Conservation (phyloP, 2,329 filamentous ascomycete genomes). For the Venturia oleaginea region DNA sequence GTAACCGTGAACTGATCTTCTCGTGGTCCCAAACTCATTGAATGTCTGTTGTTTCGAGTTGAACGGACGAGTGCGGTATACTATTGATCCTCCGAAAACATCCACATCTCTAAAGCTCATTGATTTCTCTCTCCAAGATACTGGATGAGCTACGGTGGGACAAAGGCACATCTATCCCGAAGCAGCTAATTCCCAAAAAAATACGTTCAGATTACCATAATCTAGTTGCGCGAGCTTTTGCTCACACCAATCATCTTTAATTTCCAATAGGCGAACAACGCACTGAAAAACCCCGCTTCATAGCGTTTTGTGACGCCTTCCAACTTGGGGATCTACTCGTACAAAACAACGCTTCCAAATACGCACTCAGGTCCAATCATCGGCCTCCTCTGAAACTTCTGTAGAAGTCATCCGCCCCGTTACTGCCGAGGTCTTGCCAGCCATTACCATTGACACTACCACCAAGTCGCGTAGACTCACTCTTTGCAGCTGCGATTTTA, state of each 20-base stretch:
- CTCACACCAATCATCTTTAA: neutral
- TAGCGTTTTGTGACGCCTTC: neutral
- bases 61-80: too few species aligned
- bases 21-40: too few species aligned
- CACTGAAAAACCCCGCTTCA: neutral
- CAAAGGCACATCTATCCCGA: too few species aligned
- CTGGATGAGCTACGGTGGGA: too few species aligned
- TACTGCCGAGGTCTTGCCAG: slow-evolving; percentile 47
- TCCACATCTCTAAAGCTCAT: too few species aligned
- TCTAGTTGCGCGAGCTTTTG: neutral
- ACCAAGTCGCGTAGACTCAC: slow-evolving; percentile 54
- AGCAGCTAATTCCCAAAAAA: too few species aligned
- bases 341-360: neutral
- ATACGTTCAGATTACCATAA: neutral
- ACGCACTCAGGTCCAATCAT: neutral
- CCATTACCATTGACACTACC: slow-evolving; percentile 29
- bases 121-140: too few species aligned
- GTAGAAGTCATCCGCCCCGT: slow-evolving; percentile 71
- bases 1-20: too few species aligned
- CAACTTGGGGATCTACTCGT: neutral
- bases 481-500: slow-evolving; percentile 76
- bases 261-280: neutral
- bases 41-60: too few species aligned
- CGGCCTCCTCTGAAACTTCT: slow-evolving; percentile 10
- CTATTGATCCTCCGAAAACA: too few species aligned